Base-by-base conservation (phyloP, 2,329 filamentous ascomycete genomes). In the Acephala macrosclerotiorum region DNA sequence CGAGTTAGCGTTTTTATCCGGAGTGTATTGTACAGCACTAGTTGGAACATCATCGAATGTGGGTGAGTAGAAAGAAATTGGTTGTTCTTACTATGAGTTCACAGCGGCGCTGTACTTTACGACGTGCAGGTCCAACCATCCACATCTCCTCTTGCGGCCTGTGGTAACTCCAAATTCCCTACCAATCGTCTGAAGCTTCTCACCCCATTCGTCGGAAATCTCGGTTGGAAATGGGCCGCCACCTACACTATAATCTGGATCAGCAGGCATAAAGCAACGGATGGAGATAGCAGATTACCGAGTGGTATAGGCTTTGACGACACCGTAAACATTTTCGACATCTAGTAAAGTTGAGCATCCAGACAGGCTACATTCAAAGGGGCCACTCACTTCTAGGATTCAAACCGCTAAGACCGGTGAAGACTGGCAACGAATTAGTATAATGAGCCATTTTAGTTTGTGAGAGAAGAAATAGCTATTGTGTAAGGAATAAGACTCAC, bases 181-280 rank as follows among this genome's bases (percentile, higher is more conserved):
- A 22, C 82, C 83, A 64, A 83, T 76, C 62, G 82, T 76, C 73
- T 85, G 82, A 35, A 85, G 79, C 70, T 82, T 82, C 29, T 75
- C 78, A 58, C 82, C 83, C 36, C 74, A 68, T 72, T 83, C 80
- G 64, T 76, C 79, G 11, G 76, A 69, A 60, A 81, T 86, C 76
- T 92, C 89, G 0, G 88, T 89, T 53, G 89, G 88, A 79, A 92
- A 91, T 20, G 85, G 85, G 14, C 89, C 89, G 53, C 81, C 82
- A 51, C 83, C 84, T 18, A 89, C 86, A 58, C 66, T 67, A 51
- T n/a, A 36, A 51, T 2, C 26, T 25, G n/a, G 8, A 33, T 66
- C 22, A 63, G 51, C 38, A 25, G 14, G 38, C 6, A 11, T 42
- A 42, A 36, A 16, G 2, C 33, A 60, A 20, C 11, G n/a, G 14